These are phyloP conservation scores for Adansonia digitata DNA, from an alignment of 345 rosid genomes.

Conservation along the genomic window DNA sequence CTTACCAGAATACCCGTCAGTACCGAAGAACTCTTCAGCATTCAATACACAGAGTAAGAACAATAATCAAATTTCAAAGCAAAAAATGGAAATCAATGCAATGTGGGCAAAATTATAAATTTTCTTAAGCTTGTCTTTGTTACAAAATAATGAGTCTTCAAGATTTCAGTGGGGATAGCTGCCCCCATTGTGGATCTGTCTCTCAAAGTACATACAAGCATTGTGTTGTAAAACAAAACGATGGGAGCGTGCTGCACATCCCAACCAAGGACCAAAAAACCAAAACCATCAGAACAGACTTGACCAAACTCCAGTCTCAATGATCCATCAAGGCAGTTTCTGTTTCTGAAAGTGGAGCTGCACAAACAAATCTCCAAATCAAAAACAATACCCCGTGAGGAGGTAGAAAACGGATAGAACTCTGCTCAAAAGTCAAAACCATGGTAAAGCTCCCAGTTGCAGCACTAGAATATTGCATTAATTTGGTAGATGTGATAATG, in stretches of 20 bases:
- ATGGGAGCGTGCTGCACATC: slow-evolving; percentile 24
- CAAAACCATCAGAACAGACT: slow-evolving; percentile 17
- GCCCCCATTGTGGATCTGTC: not conserved
- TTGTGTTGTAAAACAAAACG: slow-evolving; percentile 17
- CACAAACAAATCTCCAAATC: slow-evolving; percentile 20
- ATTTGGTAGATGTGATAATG: not conserved
- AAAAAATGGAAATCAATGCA: not conserved
- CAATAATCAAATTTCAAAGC: not conserved
- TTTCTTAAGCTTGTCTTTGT: not conserved
- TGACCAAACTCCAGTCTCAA: slow-evolving; percentile 25
- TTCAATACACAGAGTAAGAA: not conserved
- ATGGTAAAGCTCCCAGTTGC: not conserved
- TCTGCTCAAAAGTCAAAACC: not conserved
- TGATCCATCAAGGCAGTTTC: slow-evolving; percentile 78
- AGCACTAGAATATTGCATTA: not conserved
- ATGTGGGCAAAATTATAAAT: not conserved
- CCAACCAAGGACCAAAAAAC: slow-evolving; percentile 19
- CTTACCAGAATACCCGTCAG: not conserved
- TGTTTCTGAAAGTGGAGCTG: slow-evolving; percentile 83
- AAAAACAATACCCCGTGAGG: not conserved
- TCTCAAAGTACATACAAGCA: slow-evolving; percentile 12
- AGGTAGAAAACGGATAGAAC: not conserved
- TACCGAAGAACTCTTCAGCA: not conserved
- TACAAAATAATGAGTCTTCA: not conserved
- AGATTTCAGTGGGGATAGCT: not conserved